Percentiles rank a stretch among this genome's conserved stretches.
phyloP scores from a whole-genome alignment of 495 filamentous ascomycete species.

The Amphirosellinia nigrospora region DNA sequence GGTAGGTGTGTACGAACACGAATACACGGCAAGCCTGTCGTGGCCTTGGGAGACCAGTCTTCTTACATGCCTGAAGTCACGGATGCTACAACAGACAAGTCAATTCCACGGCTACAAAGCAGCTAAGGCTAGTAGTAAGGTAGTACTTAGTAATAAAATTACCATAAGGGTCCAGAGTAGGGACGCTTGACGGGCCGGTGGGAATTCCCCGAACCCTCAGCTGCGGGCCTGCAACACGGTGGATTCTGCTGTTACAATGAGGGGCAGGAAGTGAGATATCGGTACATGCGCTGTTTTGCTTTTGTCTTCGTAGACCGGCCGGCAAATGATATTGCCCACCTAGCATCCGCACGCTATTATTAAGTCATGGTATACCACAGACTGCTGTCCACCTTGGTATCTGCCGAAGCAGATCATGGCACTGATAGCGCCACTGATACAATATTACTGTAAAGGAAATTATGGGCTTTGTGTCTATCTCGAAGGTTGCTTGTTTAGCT shows the following conservation, averaged over 20 bases:
- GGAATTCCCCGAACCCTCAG: conserved; percentile 15
- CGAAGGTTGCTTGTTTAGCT: too few relatives aligned
- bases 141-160: too few relatives aligned
- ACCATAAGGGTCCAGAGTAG: neutral
- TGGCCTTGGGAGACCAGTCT: too few relatives aligned
- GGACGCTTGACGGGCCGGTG: conserved; percentile 4
- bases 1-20: neutral
- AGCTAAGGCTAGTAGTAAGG: neutral
- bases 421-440: conserved; percentile 4
- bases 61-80: too few relatives aligned
- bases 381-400: neutral
- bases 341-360: conserved; percentile 3
- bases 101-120: neutral
- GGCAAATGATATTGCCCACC: conserved; percentile 20
- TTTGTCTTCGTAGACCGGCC: conserved; percentile 18
- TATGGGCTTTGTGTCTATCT: neutral
- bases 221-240: conserved; percentile 4
- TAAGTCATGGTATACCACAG: neutral
- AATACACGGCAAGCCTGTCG: too few relatives aligned
- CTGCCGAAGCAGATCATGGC: neutral
- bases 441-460: neutral
- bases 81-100: neutral
- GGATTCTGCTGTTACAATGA: neutral
- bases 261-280: neutral
- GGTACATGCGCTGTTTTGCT: conserved; percentile 16